Conservation (phyloP, 495 filamentous ascomycete genomes). For the Penicillium atrosanguineum region DNA sequence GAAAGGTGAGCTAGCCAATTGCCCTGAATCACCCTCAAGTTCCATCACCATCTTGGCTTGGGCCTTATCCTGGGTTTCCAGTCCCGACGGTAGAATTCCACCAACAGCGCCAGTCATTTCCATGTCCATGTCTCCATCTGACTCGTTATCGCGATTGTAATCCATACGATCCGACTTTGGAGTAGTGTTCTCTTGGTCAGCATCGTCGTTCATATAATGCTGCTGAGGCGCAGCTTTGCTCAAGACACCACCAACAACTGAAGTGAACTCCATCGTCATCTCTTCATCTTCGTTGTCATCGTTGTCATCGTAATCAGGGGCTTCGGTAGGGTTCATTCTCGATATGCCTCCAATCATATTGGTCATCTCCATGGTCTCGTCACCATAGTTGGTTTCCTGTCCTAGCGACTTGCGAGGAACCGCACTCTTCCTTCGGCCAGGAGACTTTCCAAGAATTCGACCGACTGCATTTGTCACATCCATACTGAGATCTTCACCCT, state of each 20-base stretch:
- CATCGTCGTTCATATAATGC: slow-evolving; percentile 17
- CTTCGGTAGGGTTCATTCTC: slow-evolving; percentile 30
- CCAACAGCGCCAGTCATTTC: slow-evolving; percentile 74
- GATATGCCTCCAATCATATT: slow-evolving; percentile 67
- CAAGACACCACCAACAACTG: slow-evolving; percentile 65
- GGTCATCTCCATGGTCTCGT: slow-evolving; percentile 79
- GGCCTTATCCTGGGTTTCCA: slow-evolving; percentile 37
- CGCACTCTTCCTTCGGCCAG: slow-evolving; percentile 30
- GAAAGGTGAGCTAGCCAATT: slow-evolving; percentile 54
- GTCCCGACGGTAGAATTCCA: slow-evolving; percentile 54
- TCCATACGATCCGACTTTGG: slow-evolving; percentile 27
- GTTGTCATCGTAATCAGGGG: slow-evolving; percentile 38
- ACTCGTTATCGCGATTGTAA: slow-evolving; percentile 38
- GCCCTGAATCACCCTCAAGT: slow-evolving; percentile 52
- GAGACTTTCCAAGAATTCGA: slow-evolving; percentile 63
- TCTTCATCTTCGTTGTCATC: slow-evolving; percentile 61
- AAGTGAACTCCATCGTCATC: slow-evolving; percentile 81
- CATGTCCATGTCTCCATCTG: slow-evolving; percentile 55
- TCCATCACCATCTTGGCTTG: slow-evolving; percentile 61
- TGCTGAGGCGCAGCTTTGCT: slow-evolving; percentile 27
- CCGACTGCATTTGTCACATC: slow-evolving; percentile 82
- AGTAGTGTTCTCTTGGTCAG: slow-evolving; percentile 21
- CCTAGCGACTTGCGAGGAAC: slow-evolving; percentile 37
- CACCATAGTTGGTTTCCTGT: slow-evolving; percentile 46
- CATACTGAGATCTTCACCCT: slow-evolving; percentile 73